A percentile compares a stretch with the other conserved stretches of the same genome.
phyloP scores from a whole-genome alignment of 768 basidiomycete species.

The Leucocoprinus sp. region DNA sequence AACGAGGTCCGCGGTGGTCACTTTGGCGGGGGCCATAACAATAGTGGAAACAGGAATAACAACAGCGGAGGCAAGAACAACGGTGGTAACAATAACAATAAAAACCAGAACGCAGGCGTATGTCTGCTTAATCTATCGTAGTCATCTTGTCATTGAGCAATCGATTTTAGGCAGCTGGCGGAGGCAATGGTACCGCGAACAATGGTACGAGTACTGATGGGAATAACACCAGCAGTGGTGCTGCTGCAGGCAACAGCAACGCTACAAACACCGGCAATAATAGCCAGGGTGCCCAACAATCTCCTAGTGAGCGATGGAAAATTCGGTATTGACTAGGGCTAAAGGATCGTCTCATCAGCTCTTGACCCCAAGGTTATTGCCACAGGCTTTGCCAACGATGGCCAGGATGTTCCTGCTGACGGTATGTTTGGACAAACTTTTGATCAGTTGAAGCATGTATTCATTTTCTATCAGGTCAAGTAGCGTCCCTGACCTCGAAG shows the following conservation, averaged over 20 bases:
- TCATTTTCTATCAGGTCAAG: slow-evolving; percentile 35
- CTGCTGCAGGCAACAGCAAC: slow-evolving; percentile 11
- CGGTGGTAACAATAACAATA: slow-evolving; percentile 11
- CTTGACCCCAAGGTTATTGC: slow-evolving; percentile 43
- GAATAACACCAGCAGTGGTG: slow-evolving; percentile 11
- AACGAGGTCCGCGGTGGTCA: slow-evolving; percentile 1
- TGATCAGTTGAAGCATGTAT: slow-evolving; percentile 32
- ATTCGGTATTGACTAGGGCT: not conserved
- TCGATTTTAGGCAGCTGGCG: slow-evolving; percentile 1
- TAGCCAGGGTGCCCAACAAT: slow-evolving; percentile 35
- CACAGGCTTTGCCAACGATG: slow-evolving; percentile 45
- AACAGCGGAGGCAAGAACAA: slow-evolving; percentile 2
- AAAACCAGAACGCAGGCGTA: slow-evolving; percentile 11
- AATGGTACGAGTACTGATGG: slow-evolving; percentile 10
- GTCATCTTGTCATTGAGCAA: not conserved
- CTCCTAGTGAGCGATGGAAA: slow-evolving; percentile 23
- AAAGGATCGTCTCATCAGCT: slow-evolving; percentile 16
- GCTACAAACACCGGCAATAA: slow-evolving; percentile 18
- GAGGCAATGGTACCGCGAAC: slow-evolving; percentile 5
- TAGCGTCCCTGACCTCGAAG: slow-evolving; percentile 42
- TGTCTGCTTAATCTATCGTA: not conserved
- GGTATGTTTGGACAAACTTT: slow-evolving; percentile 29
- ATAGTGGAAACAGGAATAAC: slow-evolving; percentile 11
- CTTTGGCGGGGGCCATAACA: slow-evolving; percentile 13
- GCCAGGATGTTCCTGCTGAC: slow-evolving; percentile 30